phyloP scores from a whole-genome alignment of 2,329 filamentous ascomycete species.

The Ceratocystis diversiconidia region DNA sequence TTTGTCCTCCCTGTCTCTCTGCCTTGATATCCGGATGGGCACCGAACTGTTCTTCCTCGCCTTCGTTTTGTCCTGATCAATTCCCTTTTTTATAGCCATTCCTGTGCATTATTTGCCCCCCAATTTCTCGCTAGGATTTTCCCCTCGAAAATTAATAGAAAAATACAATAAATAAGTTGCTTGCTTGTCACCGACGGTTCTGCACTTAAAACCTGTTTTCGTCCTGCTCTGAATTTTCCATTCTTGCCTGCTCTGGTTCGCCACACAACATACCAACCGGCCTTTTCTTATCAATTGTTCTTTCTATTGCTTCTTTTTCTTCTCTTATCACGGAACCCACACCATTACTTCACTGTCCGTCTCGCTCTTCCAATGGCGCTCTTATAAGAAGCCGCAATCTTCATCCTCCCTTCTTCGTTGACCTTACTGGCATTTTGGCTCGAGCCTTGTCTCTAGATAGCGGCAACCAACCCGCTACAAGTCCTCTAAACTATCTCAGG shows the following conservation, averaged over 20 bases:
- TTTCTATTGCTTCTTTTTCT: neutral
- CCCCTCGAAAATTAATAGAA: neutral
- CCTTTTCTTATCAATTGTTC: neutral
- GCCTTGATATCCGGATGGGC: neutral
- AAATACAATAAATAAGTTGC: neutral
- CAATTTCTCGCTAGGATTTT: too few relatives aligned
- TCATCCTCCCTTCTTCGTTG: neutral
- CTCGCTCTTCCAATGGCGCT: neutral
- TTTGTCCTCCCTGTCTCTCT: neutral
- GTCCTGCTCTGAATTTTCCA: neutral
- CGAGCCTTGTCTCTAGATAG: neutral
- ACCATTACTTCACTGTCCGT: neutral
- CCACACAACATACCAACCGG: neutral
- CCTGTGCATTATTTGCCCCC: neutral
- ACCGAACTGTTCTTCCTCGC: neutral
- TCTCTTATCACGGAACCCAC: neutral
- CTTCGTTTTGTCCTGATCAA: neutral
- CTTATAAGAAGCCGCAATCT: neutral
- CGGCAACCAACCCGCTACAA: neutral
- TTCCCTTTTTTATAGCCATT: neutral
- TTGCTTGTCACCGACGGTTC: neutral
- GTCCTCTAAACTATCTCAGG: neutral
- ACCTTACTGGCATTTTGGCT: neutral
- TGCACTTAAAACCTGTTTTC: constrained; percentile 1
- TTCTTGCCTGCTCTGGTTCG: neutral